Conservation (phyloP, 208 protist species). For the Entamoeba invadens region DNA sequence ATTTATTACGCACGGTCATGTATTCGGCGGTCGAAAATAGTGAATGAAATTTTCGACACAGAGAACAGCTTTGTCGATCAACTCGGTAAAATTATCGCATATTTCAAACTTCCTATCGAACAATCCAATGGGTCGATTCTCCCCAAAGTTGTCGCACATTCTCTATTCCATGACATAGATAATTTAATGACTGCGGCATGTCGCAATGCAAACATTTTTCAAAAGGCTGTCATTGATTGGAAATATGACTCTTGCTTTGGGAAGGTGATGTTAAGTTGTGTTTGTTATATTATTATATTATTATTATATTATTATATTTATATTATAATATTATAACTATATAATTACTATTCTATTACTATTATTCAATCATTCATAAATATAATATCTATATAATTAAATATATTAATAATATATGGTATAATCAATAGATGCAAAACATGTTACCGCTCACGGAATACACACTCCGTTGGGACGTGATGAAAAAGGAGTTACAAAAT, state of each 20-base stretch:
- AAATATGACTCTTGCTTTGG: background rate
- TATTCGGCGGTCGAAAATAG: background rate
- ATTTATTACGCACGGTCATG: background rate
- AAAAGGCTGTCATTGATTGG: background rate
- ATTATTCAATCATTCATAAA: no score
- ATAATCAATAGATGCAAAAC: background rate
- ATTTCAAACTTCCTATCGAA: background rate
- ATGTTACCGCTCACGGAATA: background rate
- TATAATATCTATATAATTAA: no score
- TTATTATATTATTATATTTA: background rate
- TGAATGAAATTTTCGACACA: background rate
- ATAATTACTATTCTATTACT: no score
- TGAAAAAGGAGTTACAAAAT: background rate
- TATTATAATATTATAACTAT: background rate
- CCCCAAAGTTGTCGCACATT: background rate
- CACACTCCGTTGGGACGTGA: background rate
- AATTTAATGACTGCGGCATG: background rate
- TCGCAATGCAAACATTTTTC: background rate
- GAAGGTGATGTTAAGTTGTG: background rate
- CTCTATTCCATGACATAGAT: background rate
- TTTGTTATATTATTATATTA: background rate
- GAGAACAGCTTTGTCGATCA: background rate
- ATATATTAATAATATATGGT: no score
- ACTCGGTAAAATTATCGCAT: background rate
- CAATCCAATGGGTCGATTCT: background rate